Conservation (phyloP, 306 rosid genomes). For the Sphenostylis stenocarpa region DNA sequence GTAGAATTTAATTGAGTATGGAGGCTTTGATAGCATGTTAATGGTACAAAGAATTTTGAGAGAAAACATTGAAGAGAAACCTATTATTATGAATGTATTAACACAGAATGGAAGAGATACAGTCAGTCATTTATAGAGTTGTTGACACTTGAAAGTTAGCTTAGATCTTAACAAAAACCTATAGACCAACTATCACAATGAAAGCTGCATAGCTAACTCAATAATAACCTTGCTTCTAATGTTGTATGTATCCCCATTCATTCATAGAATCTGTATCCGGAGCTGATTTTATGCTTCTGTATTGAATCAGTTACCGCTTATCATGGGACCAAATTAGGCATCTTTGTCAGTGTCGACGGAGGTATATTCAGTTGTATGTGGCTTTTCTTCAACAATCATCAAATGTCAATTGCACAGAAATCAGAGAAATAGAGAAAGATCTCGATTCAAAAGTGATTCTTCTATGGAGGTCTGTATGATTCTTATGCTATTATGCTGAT, state of each 20-base stretch:
- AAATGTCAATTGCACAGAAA: slow-evolving; percentile 45
- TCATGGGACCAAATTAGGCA: slow-evolving; percentile 87
- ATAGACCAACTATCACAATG: not conserved
- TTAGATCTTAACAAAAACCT: not conserved
- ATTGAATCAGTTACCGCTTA: slow-evolving; percentile 73
- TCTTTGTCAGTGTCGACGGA: slow-evolving; percentile 95
- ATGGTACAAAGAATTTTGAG: not conserved
- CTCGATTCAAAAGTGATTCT: slow-evolving; percentile 93
- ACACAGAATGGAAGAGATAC: not conserved
- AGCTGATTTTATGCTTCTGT: slow-evolving; percentile 37
- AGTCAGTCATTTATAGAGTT: not conserved
- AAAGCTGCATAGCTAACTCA: not conserved
- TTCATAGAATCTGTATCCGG: slow-evolving; percentile 9
- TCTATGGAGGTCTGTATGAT: slow-evolving; percentile 81
- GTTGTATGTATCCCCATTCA: slow-evolving; percentile 2
- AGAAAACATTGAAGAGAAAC: not conserved
- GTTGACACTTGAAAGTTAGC: not conserved
- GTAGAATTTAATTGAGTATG: not conserved
- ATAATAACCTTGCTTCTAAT: not conserved
- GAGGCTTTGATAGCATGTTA: not conserved
- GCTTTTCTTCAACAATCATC: slow-evolving; percentile 69
- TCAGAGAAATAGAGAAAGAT: slow-evolving; percentile 91
- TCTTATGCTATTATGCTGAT: slow-evolving; percentile 20
- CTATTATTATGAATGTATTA: not conserved
- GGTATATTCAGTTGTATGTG: slow-evolving; percentile 77